These are phyloP conservation scores for Rauvolfia tetraphylla DNA, from an alignment of 257 asterid genomes.

Conservation along the genomic window DNA sequence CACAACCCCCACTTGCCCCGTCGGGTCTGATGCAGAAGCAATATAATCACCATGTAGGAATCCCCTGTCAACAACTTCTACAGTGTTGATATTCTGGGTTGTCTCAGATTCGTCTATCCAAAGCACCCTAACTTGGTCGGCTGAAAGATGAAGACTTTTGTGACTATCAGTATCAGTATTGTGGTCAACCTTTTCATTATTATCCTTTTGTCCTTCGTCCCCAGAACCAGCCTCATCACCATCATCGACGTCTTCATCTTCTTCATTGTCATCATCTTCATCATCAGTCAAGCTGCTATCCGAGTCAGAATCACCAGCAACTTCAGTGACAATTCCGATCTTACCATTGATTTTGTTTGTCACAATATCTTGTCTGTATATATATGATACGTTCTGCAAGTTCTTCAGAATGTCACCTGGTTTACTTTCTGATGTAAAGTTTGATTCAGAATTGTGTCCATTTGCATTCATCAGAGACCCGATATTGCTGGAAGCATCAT, in stretches of 20 bases:
- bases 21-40: conserved; percentile 86
- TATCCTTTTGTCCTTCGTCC: conserved; percentile 40
- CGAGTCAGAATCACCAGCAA: conserved; percentile 91
- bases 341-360: conserved; percentile 44
- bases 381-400: conserved; percentile 50
- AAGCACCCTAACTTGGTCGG: conserved; percentile 79
- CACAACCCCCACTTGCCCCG: conserved; percentile 93
- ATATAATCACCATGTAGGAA: conserved; percentile 94
- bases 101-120: conserved; percentile 90
- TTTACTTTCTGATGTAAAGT: conserved; percentile 30
- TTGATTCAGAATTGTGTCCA: conserved; percentile 29
- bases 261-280: conserved; percentile 55
- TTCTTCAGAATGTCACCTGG: conserved; percentile 58
- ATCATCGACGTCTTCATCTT: conserved; percentile 34
- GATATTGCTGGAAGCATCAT: conserved; percentile 28
- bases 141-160: conserved; percentile 50
- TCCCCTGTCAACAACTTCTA: conserved; percentile 79
- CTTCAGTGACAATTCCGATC: conserved; percentile 86
- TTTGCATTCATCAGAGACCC: conserved; percentile 28
- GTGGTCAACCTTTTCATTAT: conserved; percentile 30
- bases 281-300: conserved; percentile 73
- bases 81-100: conserved; percentile 46
- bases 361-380: conserved; percentile 91
- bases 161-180: conserved; percentile 33
- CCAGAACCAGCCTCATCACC: conserved; percentile 35